Conservation (phyloP, 306 rosid species). For the Inga laurina region DNA sequence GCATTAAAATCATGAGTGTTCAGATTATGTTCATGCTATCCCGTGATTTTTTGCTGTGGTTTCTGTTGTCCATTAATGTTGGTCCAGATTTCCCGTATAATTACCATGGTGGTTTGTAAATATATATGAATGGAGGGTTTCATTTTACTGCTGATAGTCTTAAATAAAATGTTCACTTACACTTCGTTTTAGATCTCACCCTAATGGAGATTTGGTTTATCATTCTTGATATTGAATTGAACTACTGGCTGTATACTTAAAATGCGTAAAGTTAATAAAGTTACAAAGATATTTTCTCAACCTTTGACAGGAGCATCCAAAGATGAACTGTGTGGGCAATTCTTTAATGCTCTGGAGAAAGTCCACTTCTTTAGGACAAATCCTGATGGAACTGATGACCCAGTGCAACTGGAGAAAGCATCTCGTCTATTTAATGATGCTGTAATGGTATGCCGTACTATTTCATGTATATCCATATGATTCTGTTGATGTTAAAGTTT, state of each 20-base stretch:
- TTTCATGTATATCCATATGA: slow-evolving; percentile 13
- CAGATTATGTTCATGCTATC: background rate
- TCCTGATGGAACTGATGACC: slow-evolving; percentile 77
- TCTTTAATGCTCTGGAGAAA: slow-evolving; percentile 82
- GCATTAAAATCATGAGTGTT: background rate
- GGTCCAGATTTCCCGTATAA: background rate
- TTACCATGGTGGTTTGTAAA: background rate
- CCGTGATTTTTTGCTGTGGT: background rate
- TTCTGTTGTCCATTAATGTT: background rate
- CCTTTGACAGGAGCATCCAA: slow-evolving; percentile 56
- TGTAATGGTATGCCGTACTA: slow-evolving; percentile 50
- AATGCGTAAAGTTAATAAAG: background rate
- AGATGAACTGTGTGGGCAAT: slow-evolving; percentile 83
- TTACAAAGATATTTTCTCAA: slow-evolving; percentile 32
- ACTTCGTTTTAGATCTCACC: slow-evolving; percentile 9
- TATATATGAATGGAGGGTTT: background rate
- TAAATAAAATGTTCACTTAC: background rate
- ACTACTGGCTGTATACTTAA: slow-evolving; percentile 11
- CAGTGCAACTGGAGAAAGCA: slow-evolving; percentile 73
- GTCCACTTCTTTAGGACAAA: slow-evolving; percentile 55
- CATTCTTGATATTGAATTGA: slow-evolving; percentile 2
- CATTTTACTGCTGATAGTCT: background rate
- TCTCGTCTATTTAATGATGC: slow-evolving; percentile 63
- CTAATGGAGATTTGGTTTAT: slow-evolving; percentile 17
- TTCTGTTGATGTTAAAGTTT: background rate